Conservation (phyloP, 352 stramenopile genomes). For the Pythium pyrilobum region DNA sequence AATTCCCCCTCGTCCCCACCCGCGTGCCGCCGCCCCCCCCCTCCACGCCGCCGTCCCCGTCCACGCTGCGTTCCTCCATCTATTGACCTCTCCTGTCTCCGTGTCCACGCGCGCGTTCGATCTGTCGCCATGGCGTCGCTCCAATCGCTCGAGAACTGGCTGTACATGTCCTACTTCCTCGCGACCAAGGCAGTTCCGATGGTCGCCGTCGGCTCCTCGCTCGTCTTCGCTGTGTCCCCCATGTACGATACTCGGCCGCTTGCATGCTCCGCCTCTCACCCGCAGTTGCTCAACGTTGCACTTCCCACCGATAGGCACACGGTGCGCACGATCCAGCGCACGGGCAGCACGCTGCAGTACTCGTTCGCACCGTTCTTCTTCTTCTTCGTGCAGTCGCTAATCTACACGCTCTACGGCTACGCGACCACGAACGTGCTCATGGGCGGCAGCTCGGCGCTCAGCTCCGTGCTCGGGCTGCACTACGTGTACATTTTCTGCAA, state of each 20-base stretch:
- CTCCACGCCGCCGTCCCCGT: too few relatives aligned
- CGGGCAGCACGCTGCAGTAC: slow-evolving; percentile 71
- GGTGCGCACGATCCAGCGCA: slow-evolving; percentile 49
- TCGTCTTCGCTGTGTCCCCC: slow-evolving; percentile 68
- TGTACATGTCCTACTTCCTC: slow-evolving; percentile 72
- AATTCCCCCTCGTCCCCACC: too few relatives aligned
- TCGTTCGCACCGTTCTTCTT: slow-evolving; percentile 81
- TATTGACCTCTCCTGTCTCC: too few relatives aligned
- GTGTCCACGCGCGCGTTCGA: too few relatives aligned
- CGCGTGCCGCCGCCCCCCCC: too few relatives aligned
- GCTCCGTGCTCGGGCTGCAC: slow-evolving; percentile 47
- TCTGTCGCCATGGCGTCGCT: slow-evolving; percentile 34
- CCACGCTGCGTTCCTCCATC: too few relatives aligned
- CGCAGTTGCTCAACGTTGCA: not conserved
- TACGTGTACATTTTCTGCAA: slow-evolving; percentile 73
- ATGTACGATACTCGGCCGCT: slow-evolving; percentile 25
- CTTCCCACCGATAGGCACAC: slow-evolving; percentile 34
- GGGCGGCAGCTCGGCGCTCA: slow-evolving; percentile 47
- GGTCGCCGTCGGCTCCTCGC: slow-evolving; percentile 47
- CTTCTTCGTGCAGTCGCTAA: slow-evolving; percentile 80
- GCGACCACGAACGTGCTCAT: slow-evolving; percentile 61
- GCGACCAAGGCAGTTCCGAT: slow-evolving; percentile 54
- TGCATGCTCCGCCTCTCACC: not conserved
- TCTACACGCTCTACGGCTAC: slow-evolving; percentile 73
- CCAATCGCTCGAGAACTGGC: slow-evolving; percentile 53